Base-by-base conservation (phyloP, 176 grass and related monocot genomes). In the Oryza nivara region DNA sequence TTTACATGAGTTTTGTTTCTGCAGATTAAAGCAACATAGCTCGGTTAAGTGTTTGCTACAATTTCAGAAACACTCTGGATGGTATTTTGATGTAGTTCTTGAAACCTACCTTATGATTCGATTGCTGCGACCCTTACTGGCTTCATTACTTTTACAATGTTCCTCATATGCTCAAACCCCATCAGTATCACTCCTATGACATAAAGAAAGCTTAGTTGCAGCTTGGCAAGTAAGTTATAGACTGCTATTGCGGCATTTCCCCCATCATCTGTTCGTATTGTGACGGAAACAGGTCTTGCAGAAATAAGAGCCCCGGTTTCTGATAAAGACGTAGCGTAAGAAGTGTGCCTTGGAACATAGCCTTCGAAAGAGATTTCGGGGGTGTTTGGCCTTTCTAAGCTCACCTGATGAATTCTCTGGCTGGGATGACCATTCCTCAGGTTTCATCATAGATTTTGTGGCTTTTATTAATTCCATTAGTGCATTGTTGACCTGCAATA, bases 181-280 rank as follows among this genome's bases (percentile, higher is more conserved):
- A 94, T 94, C 4, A 96, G 63, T 83, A 99, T 76, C 60, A 92
- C 23, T 70, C 96, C 97, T 81, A 99, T 86, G 66, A 99, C 70
- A 83, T 91, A 99, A 91, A 96, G 89, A 88, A 94, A 88, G 81
- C 89, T 96, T 34, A 96, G 86, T 89, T 96, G 93, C 83, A 99
- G 84, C 88, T 99, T 99, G 63, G 87, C 91, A 81, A 99, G 86
- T 44, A 95, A 79, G 84, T 90, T 94, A 88, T 92, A 96, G 70
- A 88, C 70, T 63, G 79, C 94, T 84, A 89, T 63, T 17, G 89
- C 84, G 15, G 40, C 75, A 73, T 82, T 94, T 78, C 74, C 87
- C 71, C 83, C 93, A 54, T 88, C 91, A 83, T 83, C 91, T 80
- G 78, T 88, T 78, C 61, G 83, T 60, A 87, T 88, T 19, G 56